Base-by-base conservation (phyloP, 768 basidiomycete species). In the Mycena chlorophos region DNA sequence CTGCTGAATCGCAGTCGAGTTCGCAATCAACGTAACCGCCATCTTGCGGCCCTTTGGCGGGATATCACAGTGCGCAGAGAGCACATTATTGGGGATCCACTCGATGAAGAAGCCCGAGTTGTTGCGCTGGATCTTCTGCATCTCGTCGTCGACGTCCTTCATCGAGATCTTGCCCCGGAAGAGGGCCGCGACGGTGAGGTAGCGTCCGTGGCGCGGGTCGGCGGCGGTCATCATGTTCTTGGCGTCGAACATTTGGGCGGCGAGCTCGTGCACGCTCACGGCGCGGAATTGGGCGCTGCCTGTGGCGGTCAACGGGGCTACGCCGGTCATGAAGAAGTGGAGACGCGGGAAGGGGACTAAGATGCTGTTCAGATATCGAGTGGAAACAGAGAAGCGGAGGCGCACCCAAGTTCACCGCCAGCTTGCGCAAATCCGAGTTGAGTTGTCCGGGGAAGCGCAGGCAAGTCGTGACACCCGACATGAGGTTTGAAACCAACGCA, bases 181-280 rank as follows among this genome's bases (percentile, higher is more conserved):
- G 65, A 95, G 87, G 58, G 94, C 94, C 22, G 94, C 94, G 61
- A 62, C 96, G 27, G 97, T 99, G 56, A 99, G 88, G 79, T 98
- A 99, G 64, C 94, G 91, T 60, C 97, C 97, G 63, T 97, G 91
- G 68, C 94, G 81, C 38, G 97, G 97, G 77, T 98, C 94, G 26
- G 91, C 90, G 20, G 97, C 97, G 65, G 95, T 93, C 94, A 98
- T 96, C 93, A 96, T 95, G 87, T 98, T 98, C 85, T 97, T 98
- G 43, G 93, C 91, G 65, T 98, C 96, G 73, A 98, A 99, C 95
- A 98, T 98, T 70, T 99, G 97, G 69, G 93, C 89, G 12, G 96
- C 97, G 59, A 99, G 83, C 74, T 99, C 97, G 31, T 97, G 94
- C 29, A 99, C 96, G 48, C 91, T 91, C 66, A 98, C 91, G 42